Evolutionary conservation across 2,329 filamentous ascomycete genomes (phyloP), one percentile per base, ranked within the genome.

Genomic region (Trichoderma atrobrunneum): DNA sequence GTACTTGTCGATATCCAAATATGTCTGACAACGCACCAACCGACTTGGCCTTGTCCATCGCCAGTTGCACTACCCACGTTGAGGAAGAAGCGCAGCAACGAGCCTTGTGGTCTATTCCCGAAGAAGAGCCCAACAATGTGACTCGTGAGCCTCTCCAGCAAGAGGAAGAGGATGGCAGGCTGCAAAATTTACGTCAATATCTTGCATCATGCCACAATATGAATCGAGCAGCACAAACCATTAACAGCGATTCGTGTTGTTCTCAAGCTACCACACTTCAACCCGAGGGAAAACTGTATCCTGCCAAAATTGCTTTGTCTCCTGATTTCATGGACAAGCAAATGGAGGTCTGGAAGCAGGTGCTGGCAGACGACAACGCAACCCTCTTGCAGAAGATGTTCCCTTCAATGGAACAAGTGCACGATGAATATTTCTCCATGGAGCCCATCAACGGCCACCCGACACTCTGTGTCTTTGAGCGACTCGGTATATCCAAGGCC

Each of bases 401-500:
- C 62, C 79, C 78, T 62, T 81, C 79, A 30, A 66, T 67, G 16
- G 74, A 80, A 73, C 75, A 83, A 74, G 60, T 83, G 11, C 78
- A 81, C n/a, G 82, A 80, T 65, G 74, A 81, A 0, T 75, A 62
- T 28, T 78, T 76, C 12, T 12, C 78, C 54, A 71, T 82, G 48
- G 56, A 43, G 1, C 79, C 78, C 2, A 80, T 84, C 63, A 79
- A 77, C 60, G 81, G 79, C 39, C 78, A 84, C 74, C 71, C 70
- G 62, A 75, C 76, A 30, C 80, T 84, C 48, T 78, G 77, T 51
- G 34, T 79, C 32, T 81, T 78, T 65, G 76, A 83, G 74, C 78
- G 75, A n/a, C 72, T 81, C 7, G 77, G 76, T 3, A 77, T 84
- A 8, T 79, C 84, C 71, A 81, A 80, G 72, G 75, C 77, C 2